These are phyloP conservation scores for Gastroboletus turbinatus DNA, from an alignment of 1,284 basidiomycete species.

Conservation along the genomic window DNA sequence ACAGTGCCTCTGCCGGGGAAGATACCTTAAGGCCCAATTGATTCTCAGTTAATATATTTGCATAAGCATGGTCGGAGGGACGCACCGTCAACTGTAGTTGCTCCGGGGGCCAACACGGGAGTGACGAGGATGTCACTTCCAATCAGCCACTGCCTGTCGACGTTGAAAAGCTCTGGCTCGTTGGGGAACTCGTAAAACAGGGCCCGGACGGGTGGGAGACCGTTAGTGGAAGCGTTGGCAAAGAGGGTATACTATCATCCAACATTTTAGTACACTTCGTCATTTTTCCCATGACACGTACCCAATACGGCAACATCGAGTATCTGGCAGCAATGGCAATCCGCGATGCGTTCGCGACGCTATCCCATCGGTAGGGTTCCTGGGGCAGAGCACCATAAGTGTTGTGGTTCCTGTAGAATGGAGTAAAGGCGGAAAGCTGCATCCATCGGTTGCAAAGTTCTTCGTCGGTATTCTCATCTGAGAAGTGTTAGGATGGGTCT, in stretches of 20 bases:
- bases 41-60: background rate
- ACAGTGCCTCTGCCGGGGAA: conserved; percentile 62
- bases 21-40: conserved; percentile 40
- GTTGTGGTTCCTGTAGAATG: conserved; percentile 75
- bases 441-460: conserved; percentile 84
- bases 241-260: conserved; percentile 66
- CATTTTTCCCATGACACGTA: conserved; percentile 33
- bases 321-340: conserved; percentile 71
- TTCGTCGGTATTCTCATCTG: conserved; percentile 72
- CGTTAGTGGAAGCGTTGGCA: conserved; percentile 60
- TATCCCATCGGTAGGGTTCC: conserved; percentile 77
- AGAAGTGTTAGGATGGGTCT: conserved; percentile 4
- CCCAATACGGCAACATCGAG: conserved; percentile 73
- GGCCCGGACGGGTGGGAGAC: conserved; percentile 69
- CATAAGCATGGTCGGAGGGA: background rate
- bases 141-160: conserved; percentile 72
- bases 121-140: conserved; percentile 71
- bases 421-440: conserved; percentile 74
- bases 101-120: conserved; percentile 66
- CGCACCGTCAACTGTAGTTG: conserved; percentile 45
- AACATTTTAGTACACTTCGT: conserved; percentile 25
- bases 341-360: conserved; percentile 69
- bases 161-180: conserved; percentile 59
- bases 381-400: conserved; percentile 57
- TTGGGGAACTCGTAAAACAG: conserved; percentile 78